A percentile compares a stretch with the other conserved stretches of the same genome.
Conservation (phyloP, 2,329 filamentous ascomycete species). For the Trichoderma aggressivum region DNA sequence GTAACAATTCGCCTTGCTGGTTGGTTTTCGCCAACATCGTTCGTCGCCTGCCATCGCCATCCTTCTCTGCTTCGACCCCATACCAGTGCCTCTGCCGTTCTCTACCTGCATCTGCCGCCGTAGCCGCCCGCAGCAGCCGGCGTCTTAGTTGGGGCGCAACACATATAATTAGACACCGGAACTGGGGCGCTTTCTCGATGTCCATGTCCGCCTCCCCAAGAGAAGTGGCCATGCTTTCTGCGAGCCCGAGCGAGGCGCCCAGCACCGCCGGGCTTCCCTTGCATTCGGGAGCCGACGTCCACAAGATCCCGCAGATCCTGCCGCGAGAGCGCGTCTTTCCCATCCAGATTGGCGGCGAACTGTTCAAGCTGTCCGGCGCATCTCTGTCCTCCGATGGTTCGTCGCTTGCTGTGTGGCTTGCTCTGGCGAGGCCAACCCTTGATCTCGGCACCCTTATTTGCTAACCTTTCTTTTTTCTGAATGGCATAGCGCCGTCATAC, state of each 20-base stretch:
- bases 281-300: constrained; percentile 34
- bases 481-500: constrained; percentile 75
- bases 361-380: constrained; percentile 71
- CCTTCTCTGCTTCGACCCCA: background rate
- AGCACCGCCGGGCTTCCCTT: constrained; percentile 25
- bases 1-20: background rate
- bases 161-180: background rate
- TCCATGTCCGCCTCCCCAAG: background rate
- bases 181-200: background rate
- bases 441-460: constrained; percentile 15
- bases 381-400: constrained; percentile 70
- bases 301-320: constrained; percentile 54
- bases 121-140: background rate
- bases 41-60: background rate
- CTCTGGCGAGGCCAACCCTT: background rate
- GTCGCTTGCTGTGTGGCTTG: constrained; percentile 28
- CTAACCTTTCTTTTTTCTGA: background rate
- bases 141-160: background rate
- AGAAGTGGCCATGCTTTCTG: constrained; percentile 27
- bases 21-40: background rate
- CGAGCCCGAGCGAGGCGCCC: constrained; percentile 27
- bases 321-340: constrained; percentile 72
- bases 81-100: background rate
- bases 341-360: constrained; percentile 68
- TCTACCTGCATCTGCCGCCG: background rate